Conservation (phyloP, 768 basidiomycete genomes). For the Lyophyllum shimeji region DNA sequence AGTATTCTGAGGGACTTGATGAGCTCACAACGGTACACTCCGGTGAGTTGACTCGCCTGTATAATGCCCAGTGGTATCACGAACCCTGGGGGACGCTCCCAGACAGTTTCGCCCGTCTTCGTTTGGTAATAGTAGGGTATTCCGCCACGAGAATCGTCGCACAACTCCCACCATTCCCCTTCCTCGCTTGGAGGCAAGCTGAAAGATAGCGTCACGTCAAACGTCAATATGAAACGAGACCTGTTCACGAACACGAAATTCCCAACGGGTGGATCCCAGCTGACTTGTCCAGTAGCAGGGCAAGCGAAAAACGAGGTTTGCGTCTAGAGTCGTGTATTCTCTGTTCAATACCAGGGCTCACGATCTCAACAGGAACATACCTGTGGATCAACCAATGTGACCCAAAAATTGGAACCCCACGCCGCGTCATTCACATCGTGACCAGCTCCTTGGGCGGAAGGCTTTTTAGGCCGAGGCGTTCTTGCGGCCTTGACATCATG, state of each 20-base stretch:
- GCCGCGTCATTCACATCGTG: slow-evolving; percentile 47
- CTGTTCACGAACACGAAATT: slow-evolving; percentile 76
- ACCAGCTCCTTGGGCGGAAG: slow-evolving; percentile 19
- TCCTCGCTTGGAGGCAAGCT: slow-evolving; percentile 81
- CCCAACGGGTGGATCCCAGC: slow-evolving; percentile 91
- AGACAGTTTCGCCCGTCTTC: slow-evolving; percentile 85
- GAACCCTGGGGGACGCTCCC: slow-evolving; percentile 88
- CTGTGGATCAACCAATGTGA: slow-evolving; percentile 89
- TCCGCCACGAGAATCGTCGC: slow-evolving; percentile 79
- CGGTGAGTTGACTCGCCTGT: slow-evolving; percentile 50
- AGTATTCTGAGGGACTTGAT: slow-evolving; percentile 52
- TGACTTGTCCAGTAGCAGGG: slow-evolving; percentile 88
- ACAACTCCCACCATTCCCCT: slow-evolving; percentile 96
- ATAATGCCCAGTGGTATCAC: slow-evolving; percentile 90
- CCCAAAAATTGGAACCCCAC: slow-evolving; percentile 95
- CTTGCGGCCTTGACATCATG: neutral
- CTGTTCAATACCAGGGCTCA: neutral
- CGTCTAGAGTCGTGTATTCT: slow-evolving; percentile 33
- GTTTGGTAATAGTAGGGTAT: slow-evolving; percentile 95
- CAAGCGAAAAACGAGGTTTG: slow-evolving; percentile 85
- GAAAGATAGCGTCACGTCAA: slow-evolving; percentile 17
- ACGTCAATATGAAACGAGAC: slow-evolving; percentile 15
- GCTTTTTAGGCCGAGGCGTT: slow-evolving; percentile 12
- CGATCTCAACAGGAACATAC: slow-evolving; percentile 36
- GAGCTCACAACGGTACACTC: slow-evolving; percentile 7